These are phyloP conservation scores for Cornus kousa DNA, from an alignment of 148 eudicot species.

Conservation along the genomic window DNA sequence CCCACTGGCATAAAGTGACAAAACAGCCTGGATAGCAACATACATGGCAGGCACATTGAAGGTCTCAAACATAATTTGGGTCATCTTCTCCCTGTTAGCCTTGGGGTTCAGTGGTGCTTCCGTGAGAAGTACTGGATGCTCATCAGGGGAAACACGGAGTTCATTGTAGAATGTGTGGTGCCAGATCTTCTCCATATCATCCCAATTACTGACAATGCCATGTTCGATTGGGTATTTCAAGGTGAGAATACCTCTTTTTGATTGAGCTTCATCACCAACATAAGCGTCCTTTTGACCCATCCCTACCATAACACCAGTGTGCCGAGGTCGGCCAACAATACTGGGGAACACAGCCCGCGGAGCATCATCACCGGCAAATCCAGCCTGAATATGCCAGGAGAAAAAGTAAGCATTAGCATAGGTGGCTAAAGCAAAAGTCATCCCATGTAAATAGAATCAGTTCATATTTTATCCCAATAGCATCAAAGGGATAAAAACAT, in stretches of 20 bases:
- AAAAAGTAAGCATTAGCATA: slow-evolving; percentile 9
- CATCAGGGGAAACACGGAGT: not conserved
- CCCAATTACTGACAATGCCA: slow-evolving; percentile 30
- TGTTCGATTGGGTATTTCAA: slow-evolving; percentile 28
- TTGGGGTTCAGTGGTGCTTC: not conserved
- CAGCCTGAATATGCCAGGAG: not conserved
- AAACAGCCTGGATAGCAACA: slow-evolving; percentile 28
- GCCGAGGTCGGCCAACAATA: slow-evolving; percentile 18
- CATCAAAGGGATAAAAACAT: not conserved
- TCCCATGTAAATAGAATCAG: not conserved
- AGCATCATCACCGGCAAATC: slow-evolving; percentile 3
- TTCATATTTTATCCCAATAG: not conserved
- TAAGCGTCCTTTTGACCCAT: slow-evolving; percentile 33
- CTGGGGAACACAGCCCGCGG: slow-evolving; percentile 1
- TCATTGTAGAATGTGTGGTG: slow-evolving; percentile 22
- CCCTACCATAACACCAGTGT: slow-evolving; percentile 30
- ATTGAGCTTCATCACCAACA: slow-evolving; percentile 28
- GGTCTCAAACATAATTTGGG: slow-evolving; percentile 26
- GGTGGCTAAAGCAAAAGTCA: not conserved
- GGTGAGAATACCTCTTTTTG: slow-evolving; percentile 28
- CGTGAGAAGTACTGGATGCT: not conserved
- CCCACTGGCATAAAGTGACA: slow-evolving; percentile 27
- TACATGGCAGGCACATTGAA: slow-evolving; percentile 26
- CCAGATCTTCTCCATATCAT: slow-evolving; percentile 30
- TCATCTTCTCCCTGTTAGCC: slow-evolving; percentile 10